Evolutionary conservation across 2,329 filamentous ascomycete species (phyloP), one percentile per base, ranked within the genome.

Genomic region (Tolypocladium tundrense): DNA sequence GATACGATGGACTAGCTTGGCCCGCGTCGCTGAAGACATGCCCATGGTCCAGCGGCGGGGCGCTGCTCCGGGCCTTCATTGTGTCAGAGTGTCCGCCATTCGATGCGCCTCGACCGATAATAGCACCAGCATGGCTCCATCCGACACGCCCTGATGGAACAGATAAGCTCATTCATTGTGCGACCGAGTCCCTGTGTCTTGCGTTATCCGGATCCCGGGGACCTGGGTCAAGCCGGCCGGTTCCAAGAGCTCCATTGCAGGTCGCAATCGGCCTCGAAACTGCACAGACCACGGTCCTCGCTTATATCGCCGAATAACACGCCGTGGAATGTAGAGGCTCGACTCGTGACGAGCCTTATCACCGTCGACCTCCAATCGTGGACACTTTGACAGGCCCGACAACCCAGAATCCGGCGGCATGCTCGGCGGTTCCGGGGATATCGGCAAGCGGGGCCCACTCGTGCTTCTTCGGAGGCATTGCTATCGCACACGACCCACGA

Each of bases 341-440:
- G 45, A 33, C 45, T 50, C 31, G 31, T 51, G 48, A 35, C 31
- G 48, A 19, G 48, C 31, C 48, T 51, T 51, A 51, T n/a, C 48
- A 35, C 48, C 7, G 19, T 21, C 48, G 10, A 51, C 19, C 3
- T 33, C 48, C 48, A 19, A 7, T 51, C 19, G 16, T 11, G 16
- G 10, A n/a, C 16, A 4, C 7, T 35, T 35, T 51, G 48, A 16
- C 21, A 33, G 53, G 53, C 24, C 27, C 24, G 37, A 9, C 7
- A 19, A 19, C 4, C 21, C 21, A 21, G 14, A 35, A 54, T 54
- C 53, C 53, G 53, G 53, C 53, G 39, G 21, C 53, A 58, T 60
- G 27, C 54, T 60, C 59, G 59, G 59, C 59, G 59, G 41, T 59
- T 60, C 54, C 56, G 51, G 14, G 24, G 24, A 42, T 37, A 31